A percentile compares a stretch with the other conserved stretches of the same genome.
Evolutionary conservation across 169 alveolate genomes (phyloP).

Genomic region (Eimeria zaria): DNA sequence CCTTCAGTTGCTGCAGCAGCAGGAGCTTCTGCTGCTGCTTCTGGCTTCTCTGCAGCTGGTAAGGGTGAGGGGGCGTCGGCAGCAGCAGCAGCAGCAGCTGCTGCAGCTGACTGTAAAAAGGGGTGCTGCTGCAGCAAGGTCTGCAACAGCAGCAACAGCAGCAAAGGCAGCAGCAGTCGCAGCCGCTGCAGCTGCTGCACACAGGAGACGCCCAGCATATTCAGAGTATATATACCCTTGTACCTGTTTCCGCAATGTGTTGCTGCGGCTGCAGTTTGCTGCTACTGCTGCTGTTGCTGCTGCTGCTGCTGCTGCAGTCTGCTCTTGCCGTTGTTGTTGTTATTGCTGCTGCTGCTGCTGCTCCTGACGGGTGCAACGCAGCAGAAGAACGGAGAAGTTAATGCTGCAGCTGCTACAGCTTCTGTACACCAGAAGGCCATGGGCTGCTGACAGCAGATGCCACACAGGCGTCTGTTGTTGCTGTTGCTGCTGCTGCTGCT

Average conservation of each 20-base stretch:
- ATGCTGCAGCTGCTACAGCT: slow-evolving; percentile 22
- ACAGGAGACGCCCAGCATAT: not conserved
- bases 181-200: not conserved
- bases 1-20: slow-evolving; percentile 4
- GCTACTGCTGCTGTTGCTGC: slow-evolving; percentile 4
- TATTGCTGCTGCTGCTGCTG: not conserved
- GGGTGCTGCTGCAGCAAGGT: not conserved
- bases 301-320: too few species aligned
- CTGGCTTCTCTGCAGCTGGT: not conserved
- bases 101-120: not conserved
- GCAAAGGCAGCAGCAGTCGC: slow-evolving; percentile 34
- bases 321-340: slow-evolving; percentile 16
- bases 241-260: not conserved
- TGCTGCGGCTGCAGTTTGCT: not conserved
- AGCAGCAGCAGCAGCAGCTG: slow-evolving; percentile 33
- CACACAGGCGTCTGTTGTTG: not conserved
- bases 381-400: not conserved
- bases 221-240: not conserved
- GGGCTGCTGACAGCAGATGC: not conserved
- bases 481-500: slow-evolving; percentile 2
- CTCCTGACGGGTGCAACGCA: not conserved
- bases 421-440: not conserved
- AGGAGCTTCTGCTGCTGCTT: not conserved
- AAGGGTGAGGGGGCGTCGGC: not conserved
- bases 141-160: slow-evolving; percentile 39